Base-by-base conservation (phyloP, 148 eudicot species). In the Diospyros lotus region DNA sequence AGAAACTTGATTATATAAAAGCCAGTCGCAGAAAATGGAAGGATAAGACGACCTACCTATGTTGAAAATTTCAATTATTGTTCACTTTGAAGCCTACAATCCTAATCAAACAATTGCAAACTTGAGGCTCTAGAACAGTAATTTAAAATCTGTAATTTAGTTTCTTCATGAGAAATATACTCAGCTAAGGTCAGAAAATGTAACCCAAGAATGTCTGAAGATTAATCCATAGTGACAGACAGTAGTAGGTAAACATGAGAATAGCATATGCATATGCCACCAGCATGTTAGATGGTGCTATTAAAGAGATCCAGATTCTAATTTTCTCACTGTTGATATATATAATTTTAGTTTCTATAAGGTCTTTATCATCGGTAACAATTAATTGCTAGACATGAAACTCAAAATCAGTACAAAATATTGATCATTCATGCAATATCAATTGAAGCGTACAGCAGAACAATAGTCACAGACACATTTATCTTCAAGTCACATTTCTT, bases 1-100 rank as follows among this genome's bases (percentile, higher is more conserved):
- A 80, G 80, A 74, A 82, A 77, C 69, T 41, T 60, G 39, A 48
- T 48, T 48, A 4, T 48, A 38, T 6, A 44, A 61, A n/a, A 9
- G 39, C 18, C 48, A 17, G 41, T 42, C 6, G n/a, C 18, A 59
- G 11, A 5, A 59, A 18, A 7, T 59, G 63, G 5, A 40, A 66
- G 51, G 51, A 14, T n/a, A 46, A 44, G 46, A 66, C 14, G 5
- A 66, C 46, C 38, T 66, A 15, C 9, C n/a, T 42, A 60, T 28
- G 10, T n/a, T 60, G 43, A 10, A 13, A 5, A 72, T 38, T 59
- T 12, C 48, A 11, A 58, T 2, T 18, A n/a, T n/a, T 58, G 58
- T 45, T 15, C 51, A 17, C 39, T 28, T 70, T 28, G 14, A 17
- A 17, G 0, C 44, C 38, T 70, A 14, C 28, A 41, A 55, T 18